Evolutionary conservation across 805 yeast species (phyloP).

Genomic region (Ogataea methylovora): DNA sequence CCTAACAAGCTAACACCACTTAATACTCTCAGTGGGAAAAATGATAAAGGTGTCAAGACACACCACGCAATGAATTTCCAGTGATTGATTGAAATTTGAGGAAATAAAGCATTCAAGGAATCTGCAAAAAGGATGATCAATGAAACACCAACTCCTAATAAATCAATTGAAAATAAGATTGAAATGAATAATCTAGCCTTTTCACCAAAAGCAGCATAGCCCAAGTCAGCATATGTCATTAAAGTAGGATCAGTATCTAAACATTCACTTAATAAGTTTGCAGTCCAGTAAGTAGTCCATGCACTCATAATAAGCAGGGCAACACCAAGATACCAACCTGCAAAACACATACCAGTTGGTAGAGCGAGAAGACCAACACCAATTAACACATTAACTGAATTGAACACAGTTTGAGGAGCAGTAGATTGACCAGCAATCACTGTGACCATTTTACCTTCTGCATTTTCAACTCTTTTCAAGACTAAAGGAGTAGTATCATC

Average conservation of each 20-base stretch:
- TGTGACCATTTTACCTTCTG: constrained; percentile 63
- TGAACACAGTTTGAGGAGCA: constrained; percentile 62
- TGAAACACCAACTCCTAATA: constrained; percentile 77
- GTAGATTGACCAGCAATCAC: constrained; percentile 77
- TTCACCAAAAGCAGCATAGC: constrained; percentile 78
- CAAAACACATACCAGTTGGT: constrained; percentile 55
- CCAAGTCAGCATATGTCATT: constrained; percentile 84
- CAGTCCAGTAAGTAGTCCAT: constrained; percentile 65
- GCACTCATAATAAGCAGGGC: constrained; percentile 56
- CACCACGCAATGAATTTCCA: constrained; percentile 66
- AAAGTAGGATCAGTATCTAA: constrained; percentile 75
- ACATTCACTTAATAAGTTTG: constrained; percentile 63
- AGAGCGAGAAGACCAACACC: constrained; percentile 65
- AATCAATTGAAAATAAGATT: constrained; percentile 64
- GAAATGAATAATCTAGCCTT: constrained; percentile 70
- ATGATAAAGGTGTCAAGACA: constrained; percentile 72
- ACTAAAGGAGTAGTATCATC: constrained; percentile 38
- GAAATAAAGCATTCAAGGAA: constrained; percentile 65
- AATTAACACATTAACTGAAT: constrained; percentile 56
- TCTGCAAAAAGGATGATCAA: constrained; percentile 79
- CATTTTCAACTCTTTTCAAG: constrained; percentile 57
- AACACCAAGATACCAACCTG: constrained; percentile 63
- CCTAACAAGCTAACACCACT: constrained; percentile 51
- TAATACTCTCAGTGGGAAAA: constrained; percentile 47
- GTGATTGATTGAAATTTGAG: constrained; percentile 39